Percentiles rank a stretch among this genome's conserved stretches.
phyloP scores from a whole-genome alignment of 805 yeast genomes.

The Middelhovenomyces tepae region DNA sequence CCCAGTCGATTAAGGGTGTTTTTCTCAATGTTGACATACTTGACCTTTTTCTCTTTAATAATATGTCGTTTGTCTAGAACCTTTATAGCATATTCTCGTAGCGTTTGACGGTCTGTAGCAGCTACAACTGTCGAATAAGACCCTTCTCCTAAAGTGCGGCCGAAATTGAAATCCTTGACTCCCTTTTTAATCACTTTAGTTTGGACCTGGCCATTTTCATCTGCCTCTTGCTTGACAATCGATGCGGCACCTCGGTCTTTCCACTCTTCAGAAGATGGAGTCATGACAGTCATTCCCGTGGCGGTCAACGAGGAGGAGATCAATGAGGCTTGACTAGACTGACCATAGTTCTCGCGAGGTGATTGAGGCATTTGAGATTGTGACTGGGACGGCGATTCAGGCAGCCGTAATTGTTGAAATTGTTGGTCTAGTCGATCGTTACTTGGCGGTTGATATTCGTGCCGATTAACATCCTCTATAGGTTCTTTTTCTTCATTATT shows the following conservation, averaged over 20 bases:
- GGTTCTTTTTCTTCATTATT: too few species aligned
- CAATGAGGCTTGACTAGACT: too few species aligned
- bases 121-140: slow-evolving; percentile 90
- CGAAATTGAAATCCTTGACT: slow-evolving; percentile 83
- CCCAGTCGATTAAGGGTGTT: slow-evolving; percentile 81
- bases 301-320: too few species aligned
- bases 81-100: slow-evolving; percentile 80
- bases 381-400: too few species aligned
- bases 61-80: slow-evolving; percentile 87
- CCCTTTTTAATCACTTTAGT: slow-evolving; percentile 44
- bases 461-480: too few species aligned
- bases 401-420: too few species aligned
- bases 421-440: too few species aligned
- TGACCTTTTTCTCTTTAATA: slow-evolving; percentile 87
- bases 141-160: slow-evolving; percentile 87
- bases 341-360: too few species aligned
- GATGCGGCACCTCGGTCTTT: slow-evolving; percentile 53
- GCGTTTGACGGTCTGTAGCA: slow-evolving; percentile 68
- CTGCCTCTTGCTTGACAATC: slow-evolving; percentile 36
- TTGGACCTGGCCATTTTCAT: slow-evolving; percentile 40
- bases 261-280: too few species aligned
- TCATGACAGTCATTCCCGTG: too few species aligned
- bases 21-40: slow-evolving; percentile 93
- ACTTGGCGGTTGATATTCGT: too few species aligned
- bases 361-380: too few species aligned